phyloP scores from a whole-genome alignment of 2,329 filamentous ascomycete genomes.

The Colletotrichum melonis region DNA sequence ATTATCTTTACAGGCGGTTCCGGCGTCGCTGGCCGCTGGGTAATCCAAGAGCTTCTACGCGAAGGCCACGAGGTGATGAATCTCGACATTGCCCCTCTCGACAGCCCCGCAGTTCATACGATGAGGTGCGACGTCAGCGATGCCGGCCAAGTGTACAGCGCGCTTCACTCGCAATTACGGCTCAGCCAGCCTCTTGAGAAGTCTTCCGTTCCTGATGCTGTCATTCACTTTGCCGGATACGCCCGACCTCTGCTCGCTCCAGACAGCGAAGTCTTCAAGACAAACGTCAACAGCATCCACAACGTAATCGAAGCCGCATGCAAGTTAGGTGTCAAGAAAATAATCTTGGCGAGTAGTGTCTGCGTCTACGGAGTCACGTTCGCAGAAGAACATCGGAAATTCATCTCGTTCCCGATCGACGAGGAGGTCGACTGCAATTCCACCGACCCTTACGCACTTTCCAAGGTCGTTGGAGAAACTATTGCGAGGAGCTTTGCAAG shows the following conservation, averaged over 20 bases:
- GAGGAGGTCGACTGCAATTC: constrained; percentile 70
- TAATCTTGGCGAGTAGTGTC: constrained; percentile 69
- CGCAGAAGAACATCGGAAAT: constrained; percentile 67
- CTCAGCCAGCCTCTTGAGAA: constrained; percentile 44
- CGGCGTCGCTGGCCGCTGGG: constrained; percentile 48
- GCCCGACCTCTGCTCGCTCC: constrained; percentile 71
- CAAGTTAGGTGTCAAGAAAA: constrained; percentile 70
- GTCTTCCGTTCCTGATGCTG: constrained; percentile 63
- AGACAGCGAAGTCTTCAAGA: constrained; percentile 68
- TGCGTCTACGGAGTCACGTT: constrained; percentile 73
- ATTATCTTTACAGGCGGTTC: constrained; percentile 49
- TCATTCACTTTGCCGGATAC: constrained; percentile 72
- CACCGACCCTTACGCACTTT: constrained; percentile 71
- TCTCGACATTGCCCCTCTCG: constrained; percentile 46
- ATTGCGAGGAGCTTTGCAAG: constrained; percentile 67
- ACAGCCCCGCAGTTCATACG: constrained; percentile 44
- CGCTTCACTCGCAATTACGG: constrained; percentile 59
- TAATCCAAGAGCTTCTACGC: constrained; percentile 45
- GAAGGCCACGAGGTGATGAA: constrained; percentile 49
- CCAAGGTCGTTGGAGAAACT: constrained; percentile 69
- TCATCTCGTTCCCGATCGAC: constrained; percentile 67
- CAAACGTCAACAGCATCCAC: constrained; percentile 67
- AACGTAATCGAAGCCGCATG: constrained; percentile 73
- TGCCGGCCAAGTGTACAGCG: constrained; percentile 51
- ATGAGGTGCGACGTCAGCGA: constrained; percentile 49